phyloP scores from a whole-genome alignment of 768 basidiomycete genomes.

The Boletus patriciae region DNA sequence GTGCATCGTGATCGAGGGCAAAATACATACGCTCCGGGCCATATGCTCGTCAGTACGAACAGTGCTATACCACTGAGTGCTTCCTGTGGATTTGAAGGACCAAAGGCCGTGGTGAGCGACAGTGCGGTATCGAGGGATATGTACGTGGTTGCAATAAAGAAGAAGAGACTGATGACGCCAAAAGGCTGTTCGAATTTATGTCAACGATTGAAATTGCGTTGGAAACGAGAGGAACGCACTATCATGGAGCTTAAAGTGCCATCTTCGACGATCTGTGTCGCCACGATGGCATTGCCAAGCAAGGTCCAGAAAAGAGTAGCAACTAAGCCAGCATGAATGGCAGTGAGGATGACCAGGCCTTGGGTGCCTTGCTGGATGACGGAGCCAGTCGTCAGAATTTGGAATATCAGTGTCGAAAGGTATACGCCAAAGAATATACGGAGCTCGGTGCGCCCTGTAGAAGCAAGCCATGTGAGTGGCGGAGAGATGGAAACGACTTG shows the following conservation, averaged over 20 bases:
- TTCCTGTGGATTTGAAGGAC: conserved; percentile 55
- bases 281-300: conserved; percentile 72
- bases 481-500: not conserved
- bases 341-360: conserved; percentile 65
- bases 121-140: conserved; percentile 82
- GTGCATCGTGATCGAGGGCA: not conserved
- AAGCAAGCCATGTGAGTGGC: conserved; percentile 6
- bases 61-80: conserved; percentile 67
- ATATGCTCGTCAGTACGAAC: conserved; percentile 78
- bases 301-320: conserved; percentile 79
- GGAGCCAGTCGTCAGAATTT: conserved; percentile 79
- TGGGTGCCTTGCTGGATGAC: conserved; percentile 77
- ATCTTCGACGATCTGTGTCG: conserved; percentile 92
- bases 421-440: conserved; percentile 65
- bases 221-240: conserved; percentile 41
- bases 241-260: conserved; percentile 72
- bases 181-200: conserved; percentile 51
- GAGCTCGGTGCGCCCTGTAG: conserved; percentile 66
- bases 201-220: not conserved
- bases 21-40: conserved; percentile 69
- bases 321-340: conserved; percentile 78
- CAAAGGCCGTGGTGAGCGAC: conserved; percentile 59
- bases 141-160: conserved; percentile 76
- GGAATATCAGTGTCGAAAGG: conserved; percentile 70
- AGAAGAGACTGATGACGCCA: conserved; percentile 49